phyloP scores from a whole-genome alignment of 257 asterid genomes.

The Solanum peruvianum region DNA sequence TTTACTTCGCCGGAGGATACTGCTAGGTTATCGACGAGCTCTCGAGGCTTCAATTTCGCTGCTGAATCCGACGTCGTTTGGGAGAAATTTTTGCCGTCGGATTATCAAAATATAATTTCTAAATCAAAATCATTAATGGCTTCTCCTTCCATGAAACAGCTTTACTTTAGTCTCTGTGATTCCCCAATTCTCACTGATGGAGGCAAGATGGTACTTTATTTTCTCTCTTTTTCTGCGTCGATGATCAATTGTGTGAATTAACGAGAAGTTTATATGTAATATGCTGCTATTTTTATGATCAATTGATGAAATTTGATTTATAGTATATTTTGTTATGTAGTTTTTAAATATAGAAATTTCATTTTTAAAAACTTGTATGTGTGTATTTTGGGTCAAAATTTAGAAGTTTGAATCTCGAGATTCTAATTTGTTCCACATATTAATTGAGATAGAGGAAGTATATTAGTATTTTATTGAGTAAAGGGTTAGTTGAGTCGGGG shows the following conservation, averaged over 20 bases:
- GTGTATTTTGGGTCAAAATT: neutral
- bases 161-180: neutral
- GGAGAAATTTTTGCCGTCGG: constrained; percentile 1
- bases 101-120: neutral
- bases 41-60: constrained; percentile 7
- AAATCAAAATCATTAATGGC: neutral
- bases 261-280: too few species aligned
- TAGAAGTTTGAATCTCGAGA: neutral
- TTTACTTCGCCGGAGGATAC: constrained; percentile 13
- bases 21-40: neutral
- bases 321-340: neutral
- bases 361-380: too few species aligned
- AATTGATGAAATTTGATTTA: too few species aligned
- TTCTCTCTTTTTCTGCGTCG: neutral
- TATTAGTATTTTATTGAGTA: neutral
- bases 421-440: neutral
- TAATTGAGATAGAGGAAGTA: neutral
- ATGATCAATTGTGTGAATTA: neutral
- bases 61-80: constrained; percentile 18
- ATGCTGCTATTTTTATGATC: neutral
- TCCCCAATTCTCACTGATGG: neutral
- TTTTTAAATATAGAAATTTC: too few species aligned
- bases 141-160: neutral
- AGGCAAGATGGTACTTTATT: neutral
- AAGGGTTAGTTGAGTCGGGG: neutral